Evolutionary conservation across 768 basidiomycete species (phyloP).

Genomic region (Rhodotorula graminis): DNA sequence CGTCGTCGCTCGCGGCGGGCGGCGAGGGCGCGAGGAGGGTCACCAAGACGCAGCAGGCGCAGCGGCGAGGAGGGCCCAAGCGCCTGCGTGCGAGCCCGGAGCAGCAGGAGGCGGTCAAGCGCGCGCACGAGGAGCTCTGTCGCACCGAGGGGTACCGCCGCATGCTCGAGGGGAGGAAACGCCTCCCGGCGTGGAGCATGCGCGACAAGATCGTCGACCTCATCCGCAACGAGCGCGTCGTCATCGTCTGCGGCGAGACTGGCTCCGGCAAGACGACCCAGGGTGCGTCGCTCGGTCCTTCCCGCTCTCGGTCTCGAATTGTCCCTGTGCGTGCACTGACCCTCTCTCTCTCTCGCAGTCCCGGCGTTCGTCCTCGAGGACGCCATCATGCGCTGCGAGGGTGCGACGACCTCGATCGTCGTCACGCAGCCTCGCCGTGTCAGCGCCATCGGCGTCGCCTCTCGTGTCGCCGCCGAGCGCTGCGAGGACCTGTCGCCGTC

Average conservation of each 20-base stretch:
- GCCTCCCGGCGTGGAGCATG: slow-evolving; percentile 71
- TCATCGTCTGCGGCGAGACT: slow-evolving; percentile 86
- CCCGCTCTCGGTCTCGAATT: too few species aligned
- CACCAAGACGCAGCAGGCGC: slow-evolving; percentile 2
- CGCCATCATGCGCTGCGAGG: slow-evolving; percentile 60
- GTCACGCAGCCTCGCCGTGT: slow-evolving; percentile 86
- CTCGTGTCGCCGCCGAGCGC: slow-evolving; percentile 73
- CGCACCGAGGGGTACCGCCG: slow-evolving; percentile 51
- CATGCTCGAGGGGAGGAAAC: slow-evolving; percentile 57
- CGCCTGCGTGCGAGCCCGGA: slow-evolving; percentile 27
- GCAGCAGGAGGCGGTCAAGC: slow-evolving; percentile 37
- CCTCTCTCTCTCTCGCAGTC: slow-evolving; percentile 50
- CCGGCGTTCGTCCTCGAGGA: slow-evolving; percentile 87
- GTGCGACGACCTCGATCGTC: slow-evolving; percentile 67
- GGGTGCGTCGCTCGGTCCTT: slow-evolving; percentile 49
- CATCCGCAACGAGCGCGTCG: slow-evolving; percentile 60
- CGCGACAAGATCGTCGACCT: slow-evolving; percentile 60
- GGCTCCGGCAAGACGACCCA: slow-evolving; percentile 92
- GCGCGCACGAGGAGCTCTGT: slow-evolving; percentile 42
- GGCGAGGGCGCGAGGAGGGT: slow-evolving; percentile 11
- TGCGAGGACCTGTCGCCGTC: slow-evolving; percentile 51
- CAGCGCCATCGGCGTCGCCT: slow-evolving; percentile 80
- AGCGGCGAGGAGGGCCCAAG: neutral
- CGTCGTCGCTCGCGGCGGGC: slow-evolving; percentile 1
- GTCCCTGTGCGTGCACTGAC: neutral